A percentile compares a stretch with the other conserved stretches of the same genome.
phyloP scores from a whole-genome alignment of 164 flowering plant species.

The Aristolochia fimbriata region DNA sequence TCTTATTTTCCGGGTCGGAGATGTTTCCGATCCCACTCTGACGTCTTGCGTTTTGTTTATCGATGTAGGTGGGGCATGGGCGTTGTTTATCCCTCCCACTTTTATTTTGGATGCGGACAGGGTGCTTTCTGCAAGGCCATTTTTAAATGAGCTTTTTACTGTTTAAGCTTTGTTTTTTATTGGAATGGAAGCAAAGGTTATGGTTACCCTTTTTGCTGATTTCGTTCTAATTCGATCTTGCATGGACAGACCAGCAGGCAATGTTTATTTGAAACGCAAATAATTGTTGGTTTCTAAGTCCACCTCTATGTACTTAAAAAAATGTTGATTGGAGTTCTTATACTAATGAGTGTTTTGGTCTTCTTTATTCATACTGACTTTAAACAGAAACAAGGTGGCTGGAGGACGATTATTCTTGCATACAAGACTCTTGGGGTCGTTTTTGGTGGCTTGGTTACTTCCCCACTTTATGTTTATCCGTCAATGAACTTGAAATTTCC shows the following conservation, averaged over 20 bases:
- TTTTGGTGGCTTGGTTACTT: conserved; percentile 79
- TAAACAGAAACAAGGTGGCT: background rate
- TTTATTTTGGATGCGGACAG: background rate
- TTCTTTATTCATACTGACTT: background rate
- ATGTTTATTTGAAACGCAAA: too few relatives aligned
- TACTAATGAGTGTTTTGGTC: too few relatives aligned
- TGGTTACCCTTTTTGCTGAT: too few relatives aligned
- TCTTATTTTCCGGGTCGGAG: background rate
- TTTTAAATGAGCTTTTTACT: too few relatives aligned
- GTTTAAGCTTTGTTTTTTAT: too few relatives aligned
- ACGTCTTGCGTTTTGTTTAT: background rate
- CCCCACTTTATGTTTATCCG: conserved; percentile 79
- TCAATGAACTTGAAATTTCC: conserved; percentile 72
- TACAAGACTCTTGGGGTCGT: conserved; percentile 77
- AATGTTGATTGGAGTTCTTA: too few relatives aligned
- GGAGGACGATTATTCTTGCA: conserved; percentile 39
- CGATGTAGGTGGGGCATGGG: background rate
- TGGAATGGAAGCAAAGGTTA: background rate
- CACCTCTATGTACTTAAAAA: too few relatives aligned
- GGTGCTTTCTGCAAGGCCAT: too few relatives aligned
- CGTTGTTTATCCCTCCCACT: background rate
- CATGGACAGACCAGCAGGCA: too few relatives aligned
- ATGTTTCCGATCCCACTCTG: too few relatives aligned
- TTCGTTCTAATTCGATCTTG: too few relatives aligned
- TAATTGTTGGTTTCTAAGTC: too few relatives aligned